Conservation (phyloP, 768 basidiomycete genomes). For the Lentinula raphanica region DNA sequence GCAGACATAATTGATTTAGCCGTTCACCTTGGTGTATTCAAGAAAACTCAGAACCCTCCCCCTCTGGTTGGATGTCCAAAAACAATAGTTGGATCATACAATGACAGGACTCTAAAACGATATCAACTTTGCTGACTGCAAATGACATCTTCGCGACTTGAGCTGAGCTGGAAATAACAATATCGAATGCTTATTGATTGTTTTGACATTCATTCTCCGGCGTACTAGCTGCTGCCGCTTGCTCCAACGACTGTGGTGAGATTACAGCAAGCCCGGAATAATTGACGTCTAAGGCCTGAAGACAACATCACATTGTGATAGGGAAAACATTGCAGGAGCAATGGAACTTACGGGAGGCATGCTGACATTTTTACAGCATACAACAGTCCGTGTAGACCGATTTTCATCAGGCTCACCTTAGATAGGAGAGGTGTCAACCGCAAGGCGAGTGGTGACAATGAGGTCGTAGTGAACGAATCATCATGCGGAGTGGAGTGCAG, state of each 20-base stretch:
- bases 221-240: not conserved
- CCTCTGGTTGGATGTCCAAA: no score
- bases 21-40: no score
- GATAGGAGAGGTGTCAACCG: conserved; percentile 12
- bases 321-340: not conserved
- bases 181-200: no score
- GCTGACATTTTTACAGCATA: conserved; percentile 16
- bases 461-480: conserved; percentile 3
- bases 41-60: no score
- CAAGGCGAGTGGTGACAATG: conserved; percentile 13
- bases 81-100: no score
- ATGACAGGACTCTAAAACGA: no score
- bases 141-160: no score
- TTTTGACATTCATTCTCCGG: no score
- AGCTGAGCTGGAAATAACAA: no score
- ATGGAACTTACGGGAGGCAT: not conserved
- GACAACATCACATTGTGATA: not conserved
- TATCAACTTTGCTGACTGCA: no score
- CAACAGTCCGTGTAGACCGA: conserved; percentile 13
- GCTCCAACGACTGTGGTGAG: not conserved
- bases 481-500: conserved; percentile 2
- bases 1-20: no score
- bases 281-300: not conserved
- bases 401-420: conserved; percentile 4
- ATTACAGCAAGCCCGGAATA: not conserved